Base-by-base conservation (phyloP, 2,329 filamentous ascomycete genomes). In the Pseudopithomyces chartarum region DNA sequence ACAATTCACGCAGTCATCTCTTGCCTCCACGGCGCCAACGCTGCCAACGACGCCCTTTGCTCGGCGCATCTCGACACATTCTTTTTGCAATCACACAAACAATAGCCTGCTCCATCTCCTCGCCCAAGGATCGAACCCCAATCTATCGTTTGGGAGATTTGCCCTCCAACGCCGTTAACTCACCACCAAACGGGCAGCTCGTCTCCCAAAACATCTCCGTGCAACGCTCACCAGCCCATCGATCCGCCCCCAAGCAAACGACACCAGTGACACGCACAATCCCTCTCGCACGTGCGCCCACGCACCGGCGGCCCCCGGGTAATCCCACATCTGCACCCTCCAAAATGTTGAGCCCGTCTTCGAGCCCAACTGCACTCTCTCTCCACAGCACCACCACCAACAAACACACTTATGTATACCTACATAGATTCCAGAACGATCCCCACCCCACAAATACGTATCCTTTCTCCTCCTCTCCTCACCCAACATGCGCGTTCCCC, bases 141-240 rank as follows among this genome's bases (percentile, higher is more conserved):
- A 36, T 23, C 20, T 13, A 15, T 19, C 11, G 4, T n/a, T n/a
- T 7, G 32, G 23, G 43, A 17, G 43, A 15, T n/a, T 47, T 36
- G 13, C 34, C n/a, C n/a, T n/a, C n/a, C n/a, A n/a, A n/a, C n/a
- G n/a, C 45, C 17, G 45, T 36, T 36, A 23, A 17, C n/a, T 13
- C 12, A n/a, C 43, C 43, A 17, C 10, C 26, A 51, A 51, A 19
- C 15, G 8, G 48, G 48, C 39, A 51, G 48, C 48, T 51, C 48
- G 48, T 39, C 0, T 22, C 26, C 23, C 33, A 36, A 51, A 43
- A 51, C 48, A 12, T 42, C 38, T 23, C 38, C 48, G 36, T 46
- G 43, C 43, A 11, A 17, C 17, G 39, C 39, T 42, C 23, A 46
- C 32, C 44, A n/a, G n/a, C n/a, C n/a, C n/a, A n/a, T n/a, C n/a